phyloP scores from a whole-genome alignment of 2,329 filamentous ascomycete species.

The Diaporthe vexans region DNA sequence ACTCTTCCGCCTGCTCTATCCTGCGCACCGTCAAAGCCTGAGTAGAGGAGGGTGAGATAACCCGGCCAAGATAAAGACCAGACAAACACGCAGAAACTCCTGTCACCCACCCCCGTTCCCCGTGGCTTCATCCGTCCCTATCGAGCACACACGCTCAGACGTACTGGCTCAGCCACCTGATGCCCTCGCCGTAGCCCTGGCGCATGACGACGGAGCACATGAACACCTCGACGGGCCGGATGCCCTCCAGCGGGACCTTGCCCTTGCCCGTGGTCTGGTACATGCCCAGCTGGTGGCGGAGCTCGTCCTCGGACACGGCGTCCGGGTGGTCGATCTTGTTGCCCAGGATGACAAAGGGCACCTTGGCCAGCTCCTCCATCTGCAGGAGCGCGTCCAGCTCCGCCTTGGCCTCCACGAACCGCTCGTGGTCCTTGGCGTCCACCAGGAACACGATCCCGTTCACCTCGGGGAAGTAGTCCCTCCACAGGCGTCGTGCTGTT shows the following conservation, averaged over 20 bases:
- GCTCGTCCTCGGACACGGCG: conserved; percentile 94
- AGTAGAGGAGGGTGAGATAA: background rate
- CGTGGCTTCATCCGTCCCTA: background rate
- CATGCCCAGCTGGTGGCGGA: conserved; percentile 90
- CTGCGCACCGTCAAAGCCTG: background rate
- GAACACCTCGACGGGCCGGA: conserved; percentile 96
- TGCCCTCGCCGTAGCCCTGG: conserved; percentile 93
- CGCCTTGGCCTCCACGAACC: conserved; percentile 93
- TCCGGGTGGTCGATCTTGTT: conserved; percentile 99
- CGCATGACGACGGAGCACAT: conserved; percentile 99
- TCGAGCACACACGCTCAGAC: conserved; percentile 69
- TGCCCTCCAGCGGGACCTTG: conserved; percentile 89
- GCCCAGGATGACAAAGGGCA: conserved; percentile 94
- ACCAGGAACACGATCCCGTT: conserved; percentile 98
- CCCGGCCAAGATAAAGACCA: background rate
- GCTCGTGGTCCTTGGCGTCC: conserved; percentile 97
- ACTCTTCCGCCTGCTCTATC: conserved; percentile 1
- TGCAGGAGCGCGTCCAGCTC: conserved; percentile 95
- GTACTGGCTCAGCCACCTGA: conserved; percentile 94
- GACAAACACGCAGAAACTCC: background rate
- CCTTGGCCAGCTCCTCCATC: conserved; percentile 97
- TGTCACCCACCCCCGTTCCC: too few species aligned
- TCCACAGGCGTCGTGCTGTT: conserved; percentile 90
- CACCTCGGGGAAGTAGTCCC: conserved; percentile 97
- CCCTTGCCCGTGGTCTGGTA: conserved; percentile 98